Conservation (phyloP, 441 rosid genomes). For the Populus trichocarpa region DNA sequence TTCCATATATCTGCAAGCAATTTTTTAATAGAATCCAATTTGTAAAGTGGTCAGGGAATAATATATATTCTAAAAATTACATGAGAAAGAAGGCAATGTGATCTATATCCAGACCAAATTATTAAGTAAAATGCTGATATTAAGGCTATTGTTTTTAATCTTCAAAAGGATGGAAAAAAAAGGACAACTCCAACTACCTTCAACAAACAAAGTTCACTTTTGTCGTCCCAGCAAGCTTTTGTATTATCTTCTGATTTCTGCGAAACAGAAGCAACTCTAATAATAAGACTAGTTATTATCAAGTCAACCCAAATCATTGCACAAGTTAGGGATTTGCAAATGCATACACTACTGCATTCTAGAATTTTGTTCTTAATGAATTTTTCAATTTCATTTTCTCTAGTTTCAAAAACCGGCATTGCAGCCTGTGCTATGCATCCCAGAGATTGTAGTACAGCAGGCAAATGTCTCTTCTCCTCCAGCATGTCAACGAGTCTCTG, state of each 20-base stretch:
- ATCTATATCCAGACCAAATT: not conserved
- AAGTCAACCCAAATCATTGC: constrained; percentile 15
- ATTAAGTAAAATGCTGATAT: not conserved
- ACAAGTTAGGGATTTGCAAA: constrained; percentile 25
- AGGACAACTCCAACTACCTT: constrained; percentile 57
- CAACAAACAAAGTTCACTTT: constrained; percentile 80
- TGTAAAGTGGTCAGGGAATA: constrained; percentile 13
- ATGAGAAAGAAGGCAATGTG: not conserved
- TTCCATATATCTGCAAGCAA: constrained; percentile 72
- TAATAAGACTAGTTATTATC: constrained; percentile 10
- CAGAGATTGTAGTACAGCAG: constrained; percentile 91
- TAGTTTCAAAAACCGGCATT: constrained; percentile 96
- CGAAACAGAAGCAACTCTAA: constrained; percentile 26
- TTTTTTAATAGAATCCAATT: constrained; percentile 13
- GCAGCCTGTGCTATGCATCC: constrained; percentile 99
- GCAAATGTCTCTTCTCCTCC: constrained; percentile 83
- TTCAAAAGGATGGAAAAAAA: not conserved
- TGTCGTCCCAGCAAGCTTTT: constrained; percentile 70
- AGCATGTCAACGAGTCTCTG: constrained; percentile 97
- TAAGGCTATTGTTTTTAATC: not conserved
- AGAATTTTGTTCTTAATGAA: constrained; percentile 80
- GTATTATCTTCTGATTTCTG: constrained; percentile 61
- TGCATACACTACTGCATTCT: constrained; percentile 54
- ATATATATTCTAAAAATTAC: constrained; percentile 8
- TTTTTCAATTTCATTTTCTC: constrained; percentile 83